Base-by-base conservation (phyloP, 192 early-diverging fungal species). In the Pecoramyces ruminantium region DNA sequence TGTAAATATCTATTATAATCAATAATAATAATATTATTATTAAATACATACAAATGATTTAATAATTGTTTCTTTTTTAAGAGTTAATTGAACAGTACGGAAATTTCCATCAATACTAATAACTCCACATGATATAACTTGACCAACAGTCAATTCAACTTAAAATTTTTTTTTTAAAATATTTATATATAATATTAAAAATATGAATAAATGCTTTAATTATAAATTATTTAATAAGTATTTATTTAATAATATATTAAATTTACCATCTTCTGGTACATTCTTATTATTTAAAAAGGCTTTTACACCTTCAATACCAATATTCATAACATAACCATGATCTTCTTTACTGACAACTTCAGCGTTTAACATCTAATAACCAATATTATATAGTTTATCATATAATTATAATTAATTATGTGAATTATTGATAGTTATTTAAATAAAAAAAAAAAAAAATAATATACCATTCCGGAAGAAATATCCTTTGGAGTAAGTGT, bases 261-360 rank as follows among this genome's bases (percentile, higher is more conserved):
- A 51, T 21, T n/a, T 67, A 67, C 51, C 51, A 67, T 67, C 51
- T 27, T 67, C 51, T 67, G 51, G 51, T 67, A 67, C 90, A 29
- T 92, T 89, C 38, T 89, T 87, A 67, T 92, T 87, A 28, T 92
- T 88, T 79, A 96, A 82, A 82, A 98, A 98, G 18, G 92, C 93
- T 51, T 90, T 85, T 12, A 94, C 78, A 17, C 86, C 86, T 21
- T 86, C 85, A 51, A 98, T 83, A 25, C 96, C 96, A 25, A 91
- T 84, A 28, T 88, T 90, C 27, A 98, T 82, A 58, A 97, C 88
- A 81, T 96, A 97, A 29, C 97, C 97, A 82, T 95, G 95, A 86
- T 98, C 97, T 86, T 98, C 96, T 6, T 94, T 88, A 82, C 93
- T 94, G 80, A 91, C 85, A 28, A 98, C 90, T 29, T 90, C 86